These are phyloP conservation scores for Blastobotrys mokoenaii DNA, from an alignment of 805 yeast species.

Conservation along the genomic window DNA sequence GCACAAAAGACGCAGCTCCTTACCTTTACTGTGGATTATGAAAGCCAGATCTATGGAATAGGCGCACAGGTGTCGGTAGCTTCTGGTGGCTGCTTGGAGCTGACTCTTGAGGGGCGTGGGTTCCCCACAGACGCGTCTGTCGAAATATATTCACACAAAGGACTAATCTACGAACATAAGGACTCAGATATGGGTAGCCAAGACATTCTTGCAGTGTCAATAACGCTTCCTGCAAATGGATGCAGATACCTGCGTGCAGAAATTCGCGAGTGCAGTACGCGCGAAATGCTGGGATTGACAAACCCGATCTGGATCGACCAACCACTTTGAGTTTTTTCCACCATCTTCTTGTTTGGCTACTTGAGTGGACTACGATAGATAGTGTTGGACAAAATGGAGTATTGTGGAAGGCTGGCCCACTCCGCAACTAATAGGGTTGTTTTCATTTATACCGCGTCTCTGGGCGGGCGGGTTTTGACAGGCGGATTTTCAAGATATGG, in stretches of 20 bases:
- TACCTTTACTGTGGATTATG: conserved; percentile 1
- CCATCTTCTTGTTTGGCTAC: too few relatives aligned
- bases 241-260: conserved; percentile 7
- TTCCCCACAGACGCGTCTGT: background rate
- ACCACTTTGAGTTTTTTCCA: background rate
- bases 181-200: too few relatives aligned
- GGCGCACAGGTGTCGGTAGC: background rate
- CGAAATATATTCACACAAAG: background rate
- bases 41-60: background rate
- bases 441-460: too few relatives aligned
- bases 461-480: too few relatives aligned
- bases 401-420: too few relatives aligned
- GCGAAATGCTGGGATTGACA: conserved; percentile 10
- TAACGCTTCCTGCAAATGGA: background rate
- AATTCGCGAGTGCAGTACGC: background rate
- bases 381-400: too few relatives aligned
- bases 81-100: background rate
- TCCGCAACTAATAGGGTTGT: too few relatives aligned
- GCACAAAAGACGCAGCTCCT: background rate
- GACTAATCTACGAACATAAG: background rate
- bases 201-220: background rate
- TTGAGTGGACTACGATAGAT: too few relatives aligned
- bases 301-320: conserved; percentile 11
- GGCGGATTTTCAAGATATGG: too few relatives aligned
- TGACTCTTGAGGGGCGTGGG: background rate